Evolutionary conservation across 768 basidiomycete genomes (phyloP).

Genomic region (Nevesoporus exiguus): DNA sequence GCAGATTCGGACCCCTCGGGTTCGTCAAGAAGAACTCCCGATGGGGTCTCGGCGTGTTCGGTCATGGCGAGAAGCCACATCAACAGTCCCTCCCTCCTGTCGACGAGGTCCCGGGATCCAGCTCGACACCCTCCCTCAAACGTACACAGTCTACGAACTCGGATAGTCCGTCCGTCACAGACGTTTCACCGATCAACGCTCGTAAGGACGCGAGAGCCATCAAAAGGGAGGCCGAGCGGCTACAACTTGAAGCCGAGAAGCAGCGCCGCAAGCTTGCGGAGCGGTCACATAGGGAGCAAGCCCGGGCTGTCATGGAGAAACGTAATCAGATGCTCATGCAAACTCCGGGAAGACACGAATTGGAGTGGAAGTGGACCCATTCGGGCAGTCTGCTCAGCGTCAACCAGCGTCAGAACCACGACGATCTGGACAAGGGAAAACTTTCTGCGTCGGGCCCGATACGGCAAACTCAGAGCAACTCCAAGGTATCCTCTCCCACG

Average conservation of each 20-base stretch:
- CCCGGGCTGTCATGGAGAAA: conserved; percentile 90
- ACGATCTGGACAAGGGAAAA: conserved; percentile 43
- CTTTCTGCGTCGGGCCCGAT: conserved; percentile 60
- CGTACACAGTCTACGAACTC: conserved; percentile 76
- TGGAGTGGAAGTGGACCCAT: conserved; percentile 57
- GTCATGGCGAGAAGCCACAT: conserved; percentile 63
- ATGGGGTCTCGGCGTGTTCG: conserved; percentile 70
- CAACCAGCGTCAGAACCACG: conserved; percentile 31
- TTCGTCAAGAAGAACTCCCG: conserved; percentile 69
- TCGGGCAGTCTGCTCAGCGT: conserved; percentile 43
- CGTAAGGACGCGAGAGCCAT: conserved; percentile 65
- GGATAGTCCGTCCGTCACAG: conserved; percentile 62
- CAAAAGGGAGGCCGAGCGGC: conserved; percentile 78
- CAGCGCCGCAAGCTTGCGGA: conserved; percentile 75
- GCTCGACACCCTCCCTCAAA: conserved; percentile 65
- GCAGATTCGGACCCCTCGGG: conserved; percentile 55
- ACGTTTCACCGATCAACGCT: conserved; percentile 38
- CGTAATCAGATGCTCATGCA: conserved; percentile 72
- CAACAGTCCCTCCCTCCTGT: conserved; percentile 63
- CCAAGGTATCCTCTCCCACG: conserved; percentile 43
- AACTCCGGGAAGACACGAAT: conserved; percentile 44
- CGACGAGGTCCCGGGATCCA: conserved; percentile 60
- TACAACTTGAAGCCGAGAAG: conserved; percentile 78
- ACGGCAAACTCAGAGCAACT: conserved; percentile 50
- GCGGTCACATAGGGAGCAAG: conserved; percentile 79